Percentiles rank a stretch among this genome's conserved stretches.
Evolutionary conservation across 163 green algal species (phyloP).

Genomic region (Chloroidium sp.): DNA sequence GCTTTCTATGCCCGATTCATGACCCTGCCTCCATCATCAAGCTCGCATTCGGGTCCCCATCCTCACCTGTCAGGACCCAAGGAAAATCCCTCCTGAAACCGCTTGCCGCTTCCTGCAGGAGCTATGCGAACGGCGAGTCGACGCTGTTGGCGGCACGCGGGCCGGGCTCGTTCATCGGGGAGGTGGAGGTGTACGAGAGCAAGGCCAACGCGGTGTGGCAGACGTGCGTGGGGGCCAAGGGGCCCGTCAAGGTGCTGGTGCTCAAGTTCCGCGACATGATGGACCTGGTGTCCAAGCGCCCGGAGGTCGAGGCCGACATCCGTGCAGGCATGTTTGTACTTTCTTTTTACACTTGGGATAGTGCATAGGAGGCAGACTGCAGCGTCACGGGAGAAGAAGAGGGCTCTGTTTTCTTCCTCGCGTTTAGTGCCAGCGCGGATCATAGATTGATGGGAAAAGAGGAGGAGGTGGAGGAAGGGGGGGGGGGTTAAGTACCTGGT

Average conservation of each 20-base stretch:
- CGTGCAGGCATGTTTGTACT: conserved; percentile 7
- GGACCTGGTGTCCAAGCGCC: conserved; percentile 5
- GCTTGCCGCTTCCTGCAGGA: neutral
- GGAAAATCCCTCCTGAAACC: neutral
- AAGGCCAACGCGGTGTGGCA: conserved; percentile 9
- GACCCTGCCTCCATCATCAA: neutral
- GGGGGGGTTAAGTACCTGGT: neutral
- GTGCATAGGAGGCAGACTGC: neutral
- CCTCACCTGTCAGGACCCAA: neutral
- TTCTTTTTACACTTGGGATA: neutral
- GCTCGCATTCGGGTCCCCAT: neutral
- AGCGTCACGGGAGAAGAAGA: neutral
- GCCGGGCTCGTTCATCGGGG: conserved; percentile 22
- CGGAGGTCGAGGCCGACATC: conserved; percentile 17
- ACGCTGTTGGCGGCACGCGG: conserved; percentile 8
- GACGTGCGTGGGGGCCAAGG: conserved; percentile 18
- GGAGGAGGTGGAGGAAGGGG: neutral
- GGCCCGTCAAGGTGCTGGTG: conserved; percentile 12
- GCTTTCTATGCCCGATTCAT: neutral
- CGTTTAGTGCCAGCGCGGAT: neutral
- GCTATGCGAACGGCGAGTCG: neutral
- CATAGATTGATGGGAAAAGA: neutral
- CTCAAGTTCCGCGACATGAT: conserved; percentile 8
- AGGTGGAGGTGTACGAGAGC: conserved; percentile 15
- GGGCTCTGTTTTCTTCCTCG: neutral